A percentile compares a stretch with the other conserved stretches of the same genome.
Evolutionary conservation across 129 eudicot species (phyloP).

Genomic region (Pittosporum tobira): DNA sequence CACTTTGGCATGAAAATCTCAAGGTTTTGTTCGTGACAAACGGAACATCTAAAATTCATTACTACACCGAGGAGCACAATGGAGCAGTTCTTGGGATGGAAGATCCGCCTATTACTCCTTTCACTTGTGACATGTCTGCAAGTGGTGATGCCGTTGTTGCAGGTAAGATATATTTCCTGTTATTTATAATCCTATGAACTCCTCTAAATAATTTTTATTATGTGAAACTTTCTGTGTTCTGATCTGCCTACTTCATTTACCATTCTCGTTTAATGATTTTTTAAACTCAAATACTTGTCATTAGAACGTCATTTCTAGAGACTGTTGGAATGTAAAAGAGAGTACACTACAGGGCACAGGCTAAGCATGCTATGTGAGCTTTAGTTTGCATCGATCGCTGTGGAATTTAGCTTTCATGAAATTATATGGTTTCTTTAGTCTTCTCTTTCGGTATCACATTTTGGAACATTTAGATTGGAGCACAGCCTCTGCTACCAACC

Average conservation of each 20-base stretch:
- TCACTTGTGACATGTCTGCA: constrained; percentile 81
- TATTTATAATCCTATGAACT: neutral
- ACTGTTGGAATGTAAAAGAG: neutral
- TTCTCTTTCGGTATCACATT: no score
- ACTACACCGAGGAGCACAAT: constrained; percentile 70
- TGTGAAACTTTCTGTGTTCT: neutral
- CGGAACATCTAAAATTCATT: constrained; percentile 89
- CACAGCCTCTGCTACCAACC: no score
- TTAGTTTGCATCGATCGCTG: no score
- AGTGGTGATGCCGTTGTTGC: constrained; percentile 91
- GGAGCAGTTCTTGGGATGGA: constrained; percentile 84
- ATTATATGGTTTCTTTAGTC: no score
- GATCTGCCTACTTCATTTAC: neutral
- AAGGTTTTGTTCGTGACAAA: constrained; percentile 88
- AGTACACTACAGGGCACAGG: no score
- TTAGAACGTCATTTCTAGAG: neutral
- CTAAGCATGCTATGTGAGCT: no score
- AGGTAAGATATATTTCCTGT: constrained; percentile 32
- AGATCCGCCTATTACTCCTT: constrained; percentile 74
- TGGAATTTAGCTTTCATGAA: no score
- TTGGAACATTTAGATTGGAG: no score
- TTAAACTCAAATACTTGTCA: neutral
- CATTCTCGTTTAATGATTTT: no score
- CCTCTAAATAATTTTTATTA: neutral
- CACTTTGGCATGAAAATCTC: constrained; percentile 67